Percentiles rank a stretch among this genome's conserved stretches.
Evolutionary conservation across 1,284 basidiomycete genomes (phyloP).

Genomic region (Trichosporon faecale): DNA sequence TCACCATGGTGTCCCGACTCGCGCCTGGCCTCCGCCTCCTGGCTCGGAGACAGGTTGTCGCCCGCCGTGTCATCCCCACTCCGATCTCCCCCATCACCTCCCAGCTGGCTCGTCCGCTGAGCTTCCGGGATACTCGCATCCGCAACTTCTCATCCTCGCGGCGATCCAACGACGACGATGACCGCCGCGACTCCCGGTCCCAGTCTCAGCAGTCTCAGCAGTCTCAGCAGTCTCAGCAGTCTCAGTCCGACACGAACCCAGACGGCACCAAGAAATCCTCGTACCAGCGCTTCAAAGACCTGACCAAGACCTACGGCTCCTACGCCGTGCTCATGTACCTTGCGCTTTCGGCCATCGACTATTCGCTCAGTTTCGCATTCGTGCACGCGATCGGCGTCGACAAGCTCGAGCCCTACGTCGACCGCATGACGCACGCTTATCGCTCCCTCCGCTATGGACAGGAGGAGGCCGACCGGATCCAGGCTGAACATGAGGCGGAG

Average conservation of each 20-base stretch:
- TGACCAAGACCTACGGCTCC: constrained; percentile 89
- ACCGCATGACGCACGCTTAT: constrained; percentile 58
- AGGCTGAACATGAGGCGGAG: constrained; percentile 26
- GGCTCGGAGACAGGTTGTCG: not conserved
- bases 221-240: too few relatives aligned
- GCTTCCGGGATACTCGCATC: not conserved
- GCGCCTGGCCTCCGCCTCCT: not conserved
- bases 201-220: too few relatives aligned
- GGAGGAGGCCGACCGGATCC: constrained; percentile 22
- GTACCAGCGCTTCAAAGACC: constrained; percentile 65
- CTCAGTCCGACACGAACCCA: not conserved
- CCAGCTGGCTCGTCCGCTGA: not conserved
- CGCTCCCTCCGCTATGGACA: constrained; percentile 38
- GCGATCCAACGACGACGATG: not conserved
- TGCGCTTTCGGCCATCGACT: constrained; percentile 68
- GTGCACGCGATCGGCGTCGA: constrained; percentile 88
- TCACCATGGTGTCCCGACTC: not conserved
- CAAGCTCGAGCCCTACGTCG: constrained; percentile 69
- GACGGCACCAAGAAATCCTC: constrained; percentile 24
- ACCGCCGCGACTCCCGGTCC: not conserved
- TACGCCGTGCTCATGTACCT: constrained; percentile 85
- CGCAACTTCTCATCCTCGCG: not conserved
- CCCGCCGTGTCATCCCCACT: not conserved
- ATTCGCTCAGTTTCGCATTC: constrained; percentile 73
- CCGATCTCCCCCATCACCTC: not conserved